Percentiles rank a stretch among this genome's conserved stretches.
Evolutionary conservation across 2,329 filamentous ascomycete species (phyloP).

Genomic region (Pestalotiopsis sp.): DNA sequence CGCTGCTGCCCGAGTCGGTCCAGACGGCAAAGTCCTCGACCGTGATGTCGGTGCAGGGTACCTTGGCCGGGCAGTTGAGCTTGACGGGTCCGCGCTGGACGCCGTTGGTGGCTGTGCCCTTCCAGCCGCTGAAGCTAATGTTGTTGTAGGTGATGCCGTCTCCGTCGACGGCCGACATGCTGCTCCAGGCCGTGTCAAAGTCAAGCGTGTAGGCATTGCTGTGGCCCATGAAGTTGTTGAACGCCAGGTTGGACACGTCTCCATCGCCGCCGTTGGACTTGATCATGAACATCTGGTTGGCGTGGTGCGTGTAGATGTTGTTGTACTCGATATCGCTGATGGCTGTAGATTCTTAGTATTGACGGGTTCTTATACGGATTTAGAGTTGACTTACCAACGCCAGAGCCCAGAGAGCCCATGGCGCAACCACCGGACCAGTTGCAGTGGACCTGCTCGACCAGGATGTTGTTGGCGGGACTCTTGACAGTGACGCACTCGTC

Average conservation of each 20-base stretch:
- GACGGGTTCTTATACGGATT: neutral
- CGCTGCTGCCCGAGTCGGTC: constrained; percentile 46
- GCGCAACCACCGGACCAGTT: constrained; percentile 60
- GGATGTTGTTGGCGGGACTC: constrained; percentile 52
- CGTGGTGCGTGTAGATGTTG: constrained; percentile 61
- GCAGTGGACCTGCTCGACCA: constrained; percentile 64
- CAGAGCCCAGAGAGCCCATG: constrained; percentile 55
- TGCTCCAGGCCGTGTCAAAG: constrained; percentile 56
- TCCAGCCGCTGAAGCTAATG: constrained; percentile 59
- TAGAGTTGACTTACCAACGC: constrained; percentile 30
- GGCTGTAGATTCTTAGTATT: constrained; percentile 14
- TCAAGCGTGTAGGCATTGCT: constrained; percentile 60
- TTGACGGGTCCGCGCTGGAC: constrained; percentile 54
- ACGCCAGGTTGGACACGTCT: constrained; percentile 48
- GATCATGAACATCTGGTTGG: constrained; percentile 67
- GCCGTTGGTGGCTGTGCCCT: constrained; percentile 54
- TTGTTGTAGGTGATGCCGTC: constrained; percentile 54
- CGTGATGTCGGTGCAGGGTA: constrained; percentile 54
- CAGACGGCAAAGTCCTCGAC: constrained; percentile 55
- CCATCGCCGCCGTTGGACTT: constrained; percentile 62
- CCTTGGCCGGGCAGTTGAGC: constrained; percentile 49
- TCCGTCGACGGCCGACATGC: constrained; percentile 42
- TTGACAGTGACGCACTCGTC: constrained; percentile 63
- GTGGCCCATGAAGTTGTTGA: constrained; percentile 64
- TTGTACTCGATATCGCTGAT: constrained; percentile 56